Evolutionary conservation across 1,139 yeast species (phyloP), one percentile per base, ranked within the genome.

Genomic region (Pichia sp.): DNA sequence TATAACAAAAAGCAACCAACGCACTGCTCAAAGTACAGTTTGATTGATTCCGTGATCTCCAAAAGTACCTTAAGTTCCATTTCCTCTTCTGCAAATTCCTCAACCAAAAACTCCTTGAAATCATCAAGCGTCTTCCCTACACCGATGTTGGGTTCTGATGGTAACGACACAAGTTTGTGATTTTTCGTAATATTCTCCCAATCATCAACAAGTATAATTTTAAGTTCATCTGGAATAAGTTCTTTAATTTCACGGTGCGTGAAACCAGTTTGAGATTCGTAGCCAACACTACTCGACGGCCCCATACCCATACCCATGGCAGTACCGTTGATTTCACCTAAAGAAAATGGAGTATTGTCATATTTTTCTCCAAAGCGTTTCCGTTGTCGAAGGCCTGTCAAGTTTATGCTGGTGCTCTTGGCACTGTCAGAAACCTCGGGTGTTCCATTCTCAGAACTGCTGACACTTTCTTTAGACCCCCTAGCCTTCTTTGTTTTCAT

Each of bases 161-260:
- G 94, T 27, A 86, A 56, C 19, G 69, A 60, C 7, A 84, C 71
- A 22, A 85, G 56, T 54, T 78, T 76, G 35, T 80, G 79, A 45
- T 84, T 83, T 51, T 84, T 84, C 2, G 97, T 86, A 33, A 88
- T 70, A 48, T 67, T 69, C 56, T 88, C 96, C 97, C 97, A 91
- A 62, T 91, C 97, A 53, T 86, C 88, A 2, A 88, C 94, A 30
- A 91, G 62, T 6, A 78, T 51, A 5, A 81, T 67, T 56, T 86
- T 87, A 41, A 91, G 64, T 29, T 67, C 62, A 38, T 77, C 76
- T 1, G 91, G 84, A 16, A 85, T 71, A 4, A 64, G 64, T 11
- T 82, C 51, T 33, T 62, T 58, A 11, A 45, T 37, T 35, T 42
- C 47, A 26, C 37, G 28, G 27, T 38, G 39, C 4, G 44, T 38